phyloP scores from a whole-genome alignment of 2,329 filamentous ascomycete genomes.

The Neocatenulostroma microsporum region DNA sequence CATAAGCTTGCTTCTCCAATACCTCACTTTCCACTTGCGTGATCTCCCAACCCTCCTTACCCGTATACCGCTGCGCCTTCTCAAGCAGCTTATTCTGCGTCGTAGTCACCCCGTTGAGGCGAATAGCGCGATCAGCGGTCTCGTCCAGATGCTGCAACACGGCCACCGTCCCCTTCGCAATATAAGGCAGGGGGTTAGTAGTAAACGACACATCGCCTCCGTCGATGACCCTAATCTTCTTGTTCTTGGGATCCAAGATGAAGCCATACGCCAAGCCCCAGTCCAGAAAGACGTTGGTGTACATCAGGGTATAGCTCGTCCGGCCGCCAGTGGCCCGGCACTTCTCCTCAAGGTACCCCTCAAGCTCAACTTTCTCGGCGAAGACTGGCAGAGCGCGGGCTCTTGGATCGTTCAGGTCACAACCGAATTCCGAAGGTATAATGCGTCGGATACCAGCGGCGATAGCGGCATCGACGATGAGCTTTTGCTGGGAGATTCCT shows the following conservation, averaged over 20 bases:
- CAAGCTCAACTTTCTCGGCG: constrained; percentile 28
- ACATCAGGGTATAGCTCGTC: constrained; percentile 30
- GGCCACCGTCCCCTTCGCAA: constrained; percentile 29
- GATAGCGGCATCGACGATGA: constrained; percentile 34
- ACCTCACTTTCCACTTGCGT: constrained; percentile 21
- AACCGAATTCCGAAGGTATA: constrained; percentile 37
- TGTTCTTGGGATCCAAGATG: constrained; percentile 24
- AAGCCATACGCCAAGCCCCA: constrained; percentile 28
- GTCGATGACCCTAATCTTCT: constrained; percentile 28
- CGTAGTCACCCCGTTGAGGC: constrained; percentile 28
- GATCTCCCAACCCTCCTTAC: constrained; percentile 22
- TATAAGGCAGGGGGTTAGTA: constrained; percentile 23
- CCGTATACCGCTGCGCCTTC: constrained; percentile 28
- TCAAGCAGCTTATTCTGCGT: constrained; percentile 33
- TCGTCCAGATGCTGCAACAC: constrained; percentile 28
- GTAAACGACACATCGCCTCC: constrained; percentile 29
- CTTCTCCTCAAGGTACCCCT: constrained; percentile 29
- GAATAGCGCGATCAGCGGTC: constrained; percentile 31
- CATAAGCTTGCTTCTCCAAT: constrained; percentile 24
- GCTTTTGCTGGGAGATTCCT: constrained; percentile 20
- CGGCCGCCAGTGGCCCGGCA: constrained; percentile 12
- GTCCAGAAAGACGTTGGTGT: constrained; percentile 33
- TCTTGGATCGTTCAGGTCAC: constrained; percentile 31
- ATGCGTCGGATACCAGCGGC: constrained; percentile 34
- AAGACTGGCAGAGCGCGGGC: constrained; percentile 30